Evolutionary conservation across 2,329 filamentous ascomycete species (phyloP), one percentile per base, ranked within the genome.

Genomic region (Fusarium sp.): DNA sequence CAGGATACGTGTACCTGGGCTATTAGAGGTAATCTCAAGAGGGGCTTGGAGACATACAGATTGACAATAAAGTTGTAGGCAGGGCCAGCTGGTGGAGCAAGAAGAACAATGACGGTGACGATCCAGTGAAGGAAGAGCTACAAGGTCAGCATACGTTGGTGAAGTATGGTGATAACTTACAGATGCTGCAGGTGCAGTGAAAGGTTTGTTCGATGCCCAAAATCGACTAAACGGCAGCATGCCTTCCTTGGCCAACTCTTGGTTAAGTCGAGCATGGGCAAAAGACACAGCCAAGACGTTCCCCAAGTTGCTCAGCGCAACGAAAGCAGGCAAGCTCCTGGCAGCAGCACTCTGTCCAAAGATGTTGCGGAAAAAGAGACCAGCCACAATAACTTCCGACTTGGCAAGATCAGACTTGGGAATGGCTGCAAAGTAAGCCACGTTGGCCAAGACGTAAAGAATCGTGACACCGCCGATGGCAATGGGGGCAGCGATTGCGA

Each of bases 201-300:
- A 92, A 0, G 92, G 92, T 80, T 87, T 89, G 76, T 91, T 92
- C 5, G 90, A 92, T 0, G 92, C 92, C 89, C 90, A 93, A 78
- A 94, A 88, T 3, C 85, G 85, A 69, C 89, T 90, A 63, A 87
- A 92, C 0, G 92, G 92, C 16, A 94, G 77, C 6, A 94, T 83
- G 0, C 91, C 91, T 76, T 94, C 92, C 76, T 92, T 92, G 1
- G 89, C 92, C 51, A 94, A 84, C 79, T 93, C 92, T 71, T 91
- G 89, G 72, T 90, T 91, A 11, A 91, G 74, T 1, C 90, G 85
- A 0, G 89, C 82, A 62, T 91, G 88, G 0, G 88, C 85, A 73
- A 91, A 92, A 66, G 86, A 89, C 53, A 91, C 86, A 22, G 88
- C 88, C 10, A 92, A 81, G 0, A 92, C 88, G 60, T 92, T 92